Conservation (phyloP, 768 basidiomycete genomes). For the Mycena epipterygia region DNA sequence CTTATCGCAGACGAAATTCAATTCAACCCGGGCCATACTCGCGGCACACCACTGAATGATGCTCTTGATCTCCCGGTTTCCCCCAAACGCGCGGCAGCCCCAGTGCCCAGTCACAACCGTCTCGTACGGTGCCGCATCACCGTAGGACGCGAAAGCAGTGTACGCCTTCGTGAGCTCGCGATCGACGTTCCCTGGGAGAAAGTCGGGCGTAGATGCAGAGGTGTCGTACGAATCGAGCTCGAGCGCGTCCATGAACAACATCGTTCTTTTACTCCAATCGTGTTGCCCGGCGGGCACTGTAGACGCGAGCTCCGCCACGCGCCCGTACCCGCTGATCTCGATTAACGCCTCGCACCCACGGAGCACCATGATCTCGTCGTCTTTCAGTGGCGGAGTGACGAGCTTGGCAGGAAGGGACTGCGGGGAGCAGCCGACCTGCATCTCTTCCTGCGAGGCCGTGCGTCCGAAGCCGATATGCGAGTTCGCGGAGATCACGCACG, state of each 20-base stretch:
- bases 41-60: conserved; percentile 34
- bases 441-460: conserved; percentile 35
- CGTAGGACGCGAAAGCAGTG: conserved; percentile 24
- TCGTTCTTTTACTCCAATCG: conserved; percentile 24
- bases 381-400: conserved; percentile 15
- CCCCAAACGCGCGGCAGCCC: conserved; percentile 37
- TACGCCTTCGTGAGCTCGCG: conserved; percentile 33
- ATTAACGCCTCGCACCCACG: conserved; percentile 24
- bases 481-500: conserved; percentile 34
- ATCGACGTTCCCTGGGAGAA: conserved; percentile 29
- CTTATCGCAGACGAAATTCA: conserved; percentile 30
- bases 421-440: conserved; percentile 33
- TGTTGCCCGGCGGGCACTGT: background rate
- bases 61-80: conserved; percentile 33
- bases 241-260: conserved; percentile 37
- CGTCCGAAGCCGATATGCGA: conserved; percentile 30
- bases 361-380: conserved; percentile 27
- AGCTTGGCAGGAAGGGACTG: conserved; percentile 26
- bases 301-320: conserved; percentile 7
- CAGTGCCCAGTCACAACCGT: conserved; percentile 34
- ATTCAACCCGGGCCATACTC: conserved; percentile 25
- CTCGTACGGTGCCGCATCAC: conserved; percentile 5
- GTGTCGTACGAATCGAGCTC: conserved; percentile 28
- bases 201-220: conserved; percentile 9
- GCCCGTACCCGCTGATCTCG: conserved; percentile 23